Conservation (phyloP, 805 yeast species). For the Hanseniaspora hatyaiensis region DNA sequence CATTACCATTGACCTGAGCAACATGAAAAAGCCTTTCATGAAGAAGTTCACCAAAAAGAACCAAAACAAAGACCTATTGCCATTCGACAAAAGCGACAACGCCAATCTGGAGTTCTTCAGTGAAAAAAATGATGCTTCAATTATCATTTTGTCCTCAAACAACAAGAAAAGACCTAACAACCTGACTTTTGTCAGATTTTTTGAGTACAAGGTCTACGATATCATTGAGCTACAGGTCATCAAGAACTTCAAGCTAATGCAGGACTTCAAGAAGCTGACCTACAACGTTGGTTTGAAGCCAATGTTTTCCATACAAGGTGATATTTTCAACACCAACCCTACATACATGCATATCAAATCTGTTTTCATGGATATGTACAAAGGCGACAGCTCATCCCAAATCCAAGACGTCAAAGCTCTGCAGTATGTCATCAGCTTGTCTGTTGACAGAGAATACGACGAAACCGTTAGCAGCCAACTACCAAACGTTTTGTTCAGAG, state of each 20-base stretch:
- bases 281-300: conserved; percentile 87
- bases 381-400: conserved; percentile 61
- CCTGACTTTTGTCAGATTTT: conserved; percentile 76
- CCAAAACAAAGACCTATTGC: conserved; percentile 47
- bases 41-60: conserved; percentile 83
- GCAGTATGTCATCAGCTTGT: conserved; percentile 77
- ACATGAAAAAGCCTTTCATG: conserved; percentile 80
- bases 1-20: conserved; percentile 76
- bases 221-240: conserved; percentile 80
- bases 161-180: conserved; percentile 91
- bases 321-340: conserved; percentile 82
- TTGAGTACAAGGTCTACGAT: conserved; percentile 80
- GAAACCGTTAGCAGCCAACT: conserved; percentile 43
- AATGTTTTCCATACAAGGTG: conserved; percentile 85
- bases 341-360: conserved; percentile 77
- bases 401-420: conserved; percentile 89
- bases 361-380: conserved; percentile 76
- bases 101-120: conserved; percentile 77
- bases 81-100: conserved; percentile 69
- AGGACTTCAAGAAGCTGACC: conserved; percentile 69
- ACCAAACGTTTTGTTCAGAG: conserved; percentile 81
- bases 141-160: conserved; percentile 64
- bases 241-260: conserved; percentile 55
- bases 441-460: conserved; percentile 64
- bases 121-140: conserved; percentile 85